phyloP scores from a whole-genome alignment of 192 early-diverging fungal species.

The Spizellomyces punctatus region DNA sequence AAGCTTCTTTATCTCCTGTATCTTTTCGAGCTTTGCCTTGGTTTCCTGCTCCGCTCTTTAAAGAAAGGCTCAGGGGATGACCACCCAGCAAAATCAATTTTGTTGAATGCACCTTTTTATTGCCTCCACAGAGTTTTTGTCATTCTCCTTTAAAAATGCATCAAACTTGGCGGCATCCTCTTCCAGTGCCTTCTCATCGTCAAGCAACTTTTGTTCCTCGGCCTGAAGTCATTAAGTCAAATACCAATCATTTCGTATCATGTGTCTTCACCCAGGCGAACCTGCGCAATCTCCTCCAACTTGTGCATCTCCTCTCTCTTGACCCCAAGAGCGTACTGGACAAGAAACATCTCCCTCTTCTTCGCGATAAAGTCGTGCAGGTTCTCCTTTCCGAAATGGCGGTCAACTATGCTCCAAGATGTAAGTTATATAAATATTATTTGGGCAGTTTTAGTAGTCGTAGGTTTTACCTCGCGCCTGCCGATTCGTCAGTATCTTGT shows the following conservation, averaged over 20 bases:
- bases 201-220: constrained; percentile 62
- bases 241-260: not conserved
- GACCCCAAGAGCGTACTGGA: constrained; percentile 62
- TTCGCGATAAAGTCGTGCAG: constrained; percentile 61
- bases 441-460: constrained; percentile 3
- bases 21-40: constrained; percentile 62
- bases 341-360: constrained; percentile 64
- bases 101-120: constrained; percentile 47
- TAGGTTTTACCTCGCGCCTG: constrained; percentile 46
- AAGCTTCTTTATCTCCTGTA: constrained; percentile 64
- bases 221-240: constrained; percentile 29
- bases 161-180: constrained; percentile 66
- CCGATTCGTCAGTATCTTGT: constrained; percentile 52
- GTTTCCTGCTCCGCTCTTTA: constrained; percentile 64
- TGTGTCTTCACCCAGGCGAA: not conserved
- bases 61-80: not conserved
- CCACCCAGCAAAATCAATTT: not conserved
- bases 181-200: constrained; percentile 63
- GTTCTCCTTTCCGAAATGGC: constrained; percentile 59
- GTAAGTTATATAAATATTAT: not conserved
- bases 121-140: constrained; percentile 63
- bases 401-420: constrained; percentile 41
- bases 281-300: constrained; percentile 61
- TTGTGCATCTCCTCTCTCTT: constrained; percentile 62
- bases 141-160: constrained; percentile 63